Evolutionary conservation across 768 basidiomycete species (phyloP), one percentile per base, ranked within the genome.

Genomic region (Termitomyces eurrhizus): DNA sequence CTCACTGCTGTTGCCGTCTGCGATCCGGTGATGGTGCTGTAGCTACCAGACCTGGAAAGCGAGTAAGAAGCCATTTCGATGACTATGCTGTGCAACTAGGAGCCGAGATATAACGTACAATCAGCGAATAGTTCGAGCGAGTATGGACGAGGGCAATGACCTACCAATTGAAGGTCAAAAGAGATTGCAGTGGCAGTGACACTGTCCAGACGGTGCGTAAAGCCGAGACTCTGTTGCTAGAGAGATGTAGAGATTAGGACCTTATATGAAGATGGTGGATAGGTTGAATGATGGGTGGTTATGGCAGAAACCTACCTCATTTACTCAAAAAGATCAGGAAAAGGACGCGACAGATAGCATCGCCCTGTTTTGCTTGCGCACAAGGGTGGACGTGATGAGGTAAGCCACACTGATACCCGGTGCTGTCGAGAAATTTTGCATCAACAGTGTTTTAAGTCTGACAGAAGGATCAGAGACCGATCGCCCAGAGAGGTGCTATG

Each of bases 61-160:
- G 62, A 62, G 37, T 50, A 49, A 54, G 56, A 61, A 46, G 55
- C 55, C 64, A 67, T 66, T 50, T 57, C 32, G 12, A 51, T 29
- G 57, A 50, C 26, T 50, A 61, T 63, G 64, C 65, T 68, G 64
- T 64, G 65, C 50, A 52, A 55, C 35, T 62, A 53, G 59, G 49
- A 55, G 63, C 58, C n/a, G 42, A 55, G 44, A 58, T 54, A 45
- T 13, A 35, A 46, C 48, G 35, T 35, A 24, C 46, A 37, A 11
- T 33, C 8, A 51, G 45, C 35, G 9, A 16, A 35, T 35, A 33
- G n/a, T 33, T 24, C 52, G 16, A 45, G 21, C 29, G 18, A 18
- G 36, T 48, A n/a, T 57, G 49, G 49, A 41, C 50, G 55, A 42
- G 26, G 49, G 16, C 14, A 29, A 56, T 26, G 44, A 42, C 42